Conservation (phyloP, 1,139 yeast genomes). For the Scheffersomyces cryptocercus region DNA sequence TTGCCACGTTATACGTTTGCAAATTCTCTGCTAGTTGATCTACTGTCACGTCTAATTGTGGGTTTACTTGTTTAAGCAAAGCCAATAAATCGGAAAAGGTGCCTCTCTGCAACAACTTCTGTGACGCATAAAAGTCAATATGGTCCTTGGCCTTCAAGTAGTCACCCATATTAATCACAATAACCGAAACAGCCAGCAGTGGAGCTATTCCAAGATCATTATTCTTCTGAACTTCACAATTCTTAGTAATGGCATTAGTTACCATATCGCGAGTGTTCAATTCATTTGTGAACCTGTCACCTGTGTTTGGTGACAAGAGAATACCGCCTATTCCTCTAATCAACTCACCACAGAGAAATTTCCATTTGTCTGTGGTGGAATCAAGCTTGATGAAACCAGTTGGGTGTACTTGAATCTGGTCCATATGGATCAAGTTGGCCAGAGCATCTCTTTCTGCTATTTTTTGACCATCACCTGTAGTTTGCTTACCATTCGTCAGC, state of each 20-base stretch:
- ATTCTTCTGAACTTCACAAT: constrained; percentile 19
- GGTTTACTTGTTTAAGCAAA: constrained; percentile 8
- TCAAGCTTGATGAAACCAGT: constrained; percentile 35
- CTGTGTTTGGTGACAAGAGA: constrained; percentile 30
- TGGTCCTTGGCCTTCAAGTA: constrained; percentile 28
- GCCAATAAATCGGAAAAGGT: constrained; percentile 18
- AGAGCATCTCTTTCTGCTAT: constrained; percentile 31
- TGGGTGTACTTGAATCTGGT: constrained; percentile 40
- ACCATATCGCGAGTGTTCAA: constrained; percentile 35
- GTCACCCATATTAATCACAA: constrained; percentile 29
- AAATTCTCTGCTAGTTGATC: constrained; percentile 14
- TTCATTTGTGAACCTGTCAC: constrained; percentile 37
- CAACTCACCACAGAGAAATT: constrained; percentile 40
- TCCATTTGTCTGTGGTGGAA: constrained; percentile 19
- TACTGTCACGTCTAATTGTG: constrained; percentile 14
- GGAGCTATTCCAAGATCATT: constrained; percentile 10
- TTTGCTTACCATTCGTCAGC: constrained; percentile 36
- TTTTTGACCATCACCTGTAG: constrained; percentile 42
- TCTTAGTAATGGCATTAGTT: constrained; percentile 24
- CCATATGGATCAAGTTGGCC: constrained; percentile 38
- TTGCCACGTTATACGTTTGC: constrained; percentile 11
- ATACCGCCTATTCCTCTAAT: constrained; percentile 41
- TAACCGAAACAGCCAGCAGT: constrained; percentile 21
- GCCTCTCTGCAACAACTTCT: constrained; percentile 29
- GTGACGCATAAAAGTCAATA: constrained; percentile 30